A percentile compares a stretch with the other conserved stretches of the same genome.
phyloP scores from a whole-genome alignment of 1,139 yeast genomes.

The Geotrichum fermentans region DNA sequence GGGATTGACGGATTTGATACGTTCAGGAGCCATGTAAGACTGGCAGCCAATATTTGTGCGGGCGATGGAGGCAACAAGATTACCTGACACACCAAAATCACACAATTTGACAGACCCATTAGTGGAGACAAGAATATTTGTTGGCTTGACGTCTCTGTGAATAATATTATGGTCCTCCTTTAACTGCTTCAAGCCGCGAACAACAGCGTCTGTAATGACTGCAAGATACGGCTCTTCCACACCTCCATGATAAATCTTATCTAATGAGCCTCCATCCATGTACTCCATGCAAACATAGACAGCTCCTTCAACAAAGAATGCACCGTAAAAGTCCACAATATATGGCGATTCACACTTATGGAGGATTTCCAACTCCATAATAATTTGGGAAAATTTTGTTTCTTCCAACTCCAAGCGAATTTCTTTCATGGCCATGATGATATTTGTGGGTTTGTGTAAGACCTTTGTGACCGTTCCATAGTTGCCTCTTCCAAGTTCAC shows the following conservation, averaged over 20 bases:
- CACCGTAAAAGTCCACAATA: slow-evolving; percentile 94
- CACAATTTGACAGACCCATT: slow-evolving; percentile 84
- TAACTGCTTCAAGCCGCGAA: slow-evolving; percentile 74
- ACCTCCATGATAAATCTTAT: slow-evolving; percentile 77
- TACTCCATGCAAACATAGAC: slow-evolving; percentile 98
- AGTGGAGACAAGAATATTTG: slow-evolving; percentile 76
- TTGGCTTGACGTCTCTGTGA: slow-evolving; percentile 96
- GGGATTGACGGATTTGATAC: slow-evolving; percentile 59
- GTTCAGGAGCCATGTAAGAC: slow-evolving; percentile 98
- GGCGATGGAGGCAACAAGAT: slow-evolving; percentile 90
- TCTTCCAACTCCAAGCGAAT: slow-evolving; percentile 89
- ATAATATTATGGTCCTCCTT: slow-evolving; percentile 88
- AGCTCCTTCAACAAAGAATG: slow-evolving; percentile 94
- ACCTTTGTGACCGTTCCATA: slow-evolving; percentile 94
- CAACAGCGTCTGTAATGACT: slow-evolving; percentile 73
- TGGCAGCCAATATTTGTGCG: slow-evolving; percentile 97
- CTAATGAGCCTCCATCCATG: slow-evolving; percentile 96
- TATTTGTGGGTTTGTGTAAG: slow-evolving; percentile 87
- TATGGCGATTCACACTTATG: slow-evolving; percentile 87
- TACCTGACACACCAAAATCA: slow-evolving; percentile 96
- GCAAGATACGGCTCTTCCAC: slow-evolving; percentile 78
- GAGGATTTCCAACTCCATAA: slow-evolving; percentile 91
- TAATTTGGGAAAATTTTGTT: slow-evolving; percentile 81
- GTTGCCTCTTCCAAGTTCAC: slow-evolving; percentile 90
- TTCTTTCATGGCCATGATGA: slow-evolving; percentile 95